These are phyloP conservation scores for Cornus florida DNA, from an alignment of 148 eudicot species.

Conservation along the genomic window DNA sequence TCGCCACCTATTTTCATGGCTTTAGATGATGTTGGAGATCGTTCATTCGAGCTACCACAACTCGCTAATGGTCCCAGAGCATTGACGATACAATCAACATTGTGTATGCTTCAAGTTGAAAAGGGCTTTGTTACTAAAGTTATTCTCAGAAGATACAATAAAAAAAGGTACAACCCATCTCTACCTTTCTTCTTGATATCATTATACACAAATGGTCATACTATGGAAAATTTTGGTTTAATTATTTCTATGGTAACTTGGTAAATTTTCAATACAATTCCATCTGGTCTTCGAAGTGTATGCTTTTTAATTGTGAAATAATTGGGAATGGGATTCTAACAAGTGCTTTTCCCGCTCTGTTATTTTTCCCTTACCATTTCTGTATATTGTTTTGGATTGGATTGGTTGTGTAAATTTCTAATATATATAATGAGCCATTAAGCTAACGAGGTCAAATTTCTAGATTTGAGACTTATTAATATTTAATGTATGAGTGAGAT, in stretches of 20 bases:
- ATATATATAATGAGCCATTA: no score
- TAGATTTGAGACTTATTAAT: no score
- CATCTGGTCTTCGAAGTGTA: no score
- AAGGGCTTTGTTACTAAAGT: constrained; percentile 65
- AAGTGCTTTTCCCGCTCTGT: background rate
- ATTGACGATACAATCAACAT: constrained; percentile 48
- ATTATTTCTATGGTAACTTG: no score
- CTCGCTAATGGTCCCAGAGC: constrained; percentile 35
- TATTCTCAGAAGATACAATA: constrained; percentile 29
- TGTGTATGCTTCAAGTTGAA: constrained; percentile 73
- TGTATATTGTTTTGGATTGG: no score
- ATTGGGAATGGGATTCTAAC: background rate
- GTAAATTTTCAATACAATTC: background rate
- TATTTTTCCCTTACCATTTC: background rate
- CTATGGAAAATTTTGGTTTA: no score
- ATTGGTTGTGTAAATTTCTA: no score
- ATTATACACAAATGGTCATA: no score
- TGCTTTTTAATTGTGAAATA: no score
- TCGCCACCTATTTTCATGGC: constrained; percentile 72
- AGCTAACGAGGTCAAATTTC: no score
- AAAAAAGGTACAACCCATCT: constrained; percentile 53
- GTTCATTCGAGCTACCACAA: constrained; percentile 21
- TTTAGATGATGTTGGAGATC: constrained; percentile 17
- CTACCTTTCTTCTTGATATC: background rate
- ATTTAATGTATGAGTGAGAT: no score